These are phyloP conservation scores for Allantophomopsis lycopodina DNA, from an alignment of 2,329 filamentous ascomycete genomes.

Conservation along the genomic window DNA sequence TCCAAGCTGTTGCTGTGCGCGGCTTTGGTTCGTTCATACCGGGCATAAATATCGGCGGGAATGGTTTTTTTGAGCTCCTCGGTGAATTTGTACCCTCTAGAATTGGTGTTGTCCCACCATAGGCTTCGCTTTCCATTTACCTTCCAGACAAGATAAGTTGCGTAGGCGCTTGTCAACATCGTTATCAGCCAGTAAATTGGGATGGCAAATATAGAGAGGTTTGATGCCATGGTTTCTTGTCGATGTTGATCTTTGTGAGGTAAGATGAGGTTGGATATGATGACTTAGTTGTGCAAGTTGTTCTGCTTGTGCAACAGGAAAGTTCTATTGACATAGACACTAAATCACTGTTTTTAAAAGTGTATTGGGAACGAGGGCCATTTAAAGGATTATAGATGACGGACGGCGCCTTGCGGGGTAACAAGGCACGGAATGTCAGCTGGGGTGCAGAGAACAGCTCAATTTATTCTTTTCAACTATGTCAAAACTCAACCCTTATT, in stretches of 20 bases:
- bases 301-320: too few species aligned
- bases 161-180: constrained; percentile 24
- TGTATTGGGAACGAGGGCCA: too few species aligned
- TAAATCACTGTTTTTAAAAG: too few species aligned
- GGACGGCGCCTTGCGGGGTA: too few species aligned
- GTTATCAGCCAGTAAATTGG: constrained; percentile 27
- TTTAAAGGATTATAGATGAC: too few species aligned
- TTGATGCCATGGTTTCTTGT: constrained; percentile 5
- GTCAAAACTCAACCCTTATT: too few species aligned
- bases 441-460: too few species aligned
- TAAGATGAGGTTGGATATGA: too few species aligned
- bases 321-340: too few species aligned
- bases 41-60: constrained; percentile 20
- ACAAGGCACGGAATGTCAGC: too few species aligned
- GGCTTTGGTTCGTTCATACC: constrained; percentile 27
- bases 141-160: constrained; percentile 14
- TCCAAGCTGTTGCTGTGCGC: constrained; percentile 31
- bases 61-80: constrained; percentile 22
- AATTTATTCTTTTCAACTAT: too few species aligned
- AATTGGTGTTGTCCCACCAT: constrained; percentile 27
- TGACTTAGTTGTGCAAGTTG: too few species aligned
- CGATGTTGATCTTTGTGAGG: constrained; percentile 9
- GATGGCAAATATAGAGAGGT: constrained; percentile 27
- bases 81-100: constrained; percentile 20
- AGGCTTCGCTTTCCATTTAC: constrained; percentile 23